Conservation (phyloP, 495 filamentous ascomycete genomes). For the Penicillium taxi region DNA sequence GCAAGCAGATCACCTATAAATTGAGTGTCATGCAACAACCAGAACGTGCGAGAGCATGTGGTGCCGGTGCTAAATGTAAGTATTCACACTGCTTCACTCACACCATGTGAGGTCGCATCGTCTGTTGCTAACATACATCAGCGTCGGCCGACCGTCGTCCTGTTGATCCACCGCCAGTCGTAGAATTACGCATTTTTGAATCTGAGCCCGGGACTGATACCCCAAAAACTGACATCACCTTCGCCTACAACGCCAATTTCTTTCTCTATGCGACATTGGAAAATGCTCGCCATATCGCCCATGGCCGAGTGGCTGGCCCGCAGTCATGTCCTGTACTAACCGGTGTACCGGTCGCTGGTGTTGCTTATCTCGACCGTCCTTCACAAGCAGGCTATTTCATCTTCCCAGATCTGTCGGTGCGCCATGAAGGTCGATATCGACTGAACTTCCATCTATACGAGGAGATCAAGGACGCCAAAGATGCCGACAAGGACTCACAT, state of each 20-base stretch:
- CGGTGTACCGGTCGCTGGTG: slow-evolving; percentile 90
- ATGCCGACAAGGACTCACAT: slow-evolving; percentile 47
- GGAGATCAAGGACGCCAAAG: slow-evolving; percentile 72
- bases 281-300: slow-evolving; percentile 75
- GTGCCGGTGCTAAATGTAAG: slow-evolving; percentile 90
- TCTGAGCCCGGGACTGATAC: slow-evolving; percentile 51
- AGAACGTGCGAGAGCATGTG: slow-evolving; percentile 90
- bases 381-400: slow-evolving; percentile 91
- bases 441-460: slow-evolving; percentile 91
- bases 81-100: slow-evolving; percentile 1
- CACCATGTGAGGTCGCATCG: slow-evolving; percentile 1
- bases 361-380: slow-evolving; percentile 93
- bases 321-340: slow-evolving; percentile 80
- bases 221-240: slow-evolving; percentile 69
- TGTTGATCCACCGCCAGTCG: slow-evolving; percentile 92
- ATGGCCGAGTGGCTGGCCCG: slow-evolving; percentile 61
- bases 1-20: slow-evolving; percentile 72
- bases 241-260: slow-evolving; percentile 92
- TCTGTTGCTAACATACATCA: slow-evolving; percentile 27
- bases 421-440: slow-evolving; percentile 87
- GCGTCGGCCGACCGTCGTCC: slow-evolving; percentile 93
- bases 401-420: slow-evolving; percentile 93
- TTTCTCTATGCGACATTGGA: slow-evolving; percentile 94
- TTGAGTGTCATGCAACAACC: slow-evolving; percentile 90
- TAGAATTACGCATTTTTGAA: slow-evolving; percentile 84